A percentile compares a stretch with the other conserved stretches of the same genome.
Conservation (phyloP, 345 rosid genomes). For the Pistacia vera region DNA sequence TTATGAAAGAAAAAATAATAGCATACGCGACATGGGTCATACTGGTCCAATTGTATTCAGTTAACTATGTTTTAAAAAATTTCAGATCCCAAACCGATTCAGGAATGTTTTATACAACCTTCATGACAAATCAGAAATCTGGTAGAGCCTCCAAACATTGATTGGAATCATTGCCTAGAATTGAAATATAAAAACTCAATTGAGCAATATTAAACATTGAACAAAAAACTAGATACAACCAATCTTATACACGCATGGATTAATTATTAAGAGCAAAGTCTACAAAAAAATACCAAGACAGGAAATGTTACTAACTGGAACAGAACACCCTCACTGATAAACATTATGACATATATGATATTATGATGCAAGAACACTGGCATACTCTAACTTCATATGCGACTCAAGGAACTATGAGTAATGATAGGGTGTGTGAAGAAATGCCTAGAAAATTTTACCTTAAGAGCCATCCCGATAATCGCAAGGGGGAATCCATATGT, state of each 20-base stretch:
- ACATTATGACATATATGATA: neutral
- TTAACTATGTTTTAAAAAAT: too few species aligned
- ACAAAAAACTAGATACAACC: neutral
- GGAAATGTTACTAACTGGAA: neutral
- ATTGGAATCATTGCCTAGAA: neutral
- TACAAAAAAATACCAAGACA: neutral
- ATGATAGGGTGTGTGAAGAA: neutral
- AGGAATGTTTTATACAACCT: too few species aligned
- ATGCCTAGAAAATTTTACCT: conserved; percentile 50
- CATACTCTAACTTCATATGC: neutral
- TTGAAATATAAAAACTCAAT: too few species aligned
- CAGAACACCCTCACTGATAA: neutral
- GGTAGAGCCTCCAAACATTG: too few species aligned
- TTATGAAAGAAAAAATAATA: too few species aligned
- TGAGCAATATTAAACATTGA: neutral
- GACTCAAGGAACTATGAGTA: neutral
- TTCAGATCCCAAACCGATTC: too few species aligned
- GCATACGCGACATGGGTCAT: too few species aligned
- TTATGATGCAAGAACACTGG: neutral
- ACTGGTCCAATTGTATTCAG: too few species aligned
- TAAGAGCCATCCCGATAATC: conserved; percentile 96
- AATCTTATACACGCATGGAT: neutral
- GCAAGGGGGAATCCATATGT: conserved; percentile 99
- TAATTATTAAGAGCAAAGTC: neutral
- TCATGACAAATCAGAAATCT: too few species aligned